Evolutionary conservation across 2,329 filamentous ascomycete species (phyloP), one percentile per base, ranked within the genome.

Genomic region (Drechslerella coelobrocha): DNA sequence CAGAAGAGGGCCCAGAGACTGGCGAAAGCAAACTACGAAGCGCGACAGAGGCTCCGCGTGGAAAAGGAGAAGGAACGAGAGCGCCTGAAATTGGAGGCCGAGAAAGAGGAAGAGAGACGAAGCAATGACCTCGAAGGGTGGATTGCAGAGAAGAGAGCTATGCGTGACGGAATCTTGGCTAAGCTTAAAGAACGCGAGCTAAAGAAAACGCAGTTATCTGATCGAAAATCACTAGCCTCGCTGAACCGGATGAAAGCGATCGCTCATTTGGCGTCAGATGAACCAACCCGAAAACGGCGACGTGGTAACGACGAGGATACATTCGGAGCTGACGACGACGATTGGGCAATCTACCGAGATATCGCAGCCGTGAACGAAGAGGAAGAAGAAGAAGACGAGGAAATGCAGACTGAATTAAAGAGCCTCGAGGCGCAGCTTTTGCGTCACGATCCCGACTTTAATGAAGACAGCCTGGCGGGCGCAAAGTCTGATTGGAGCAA

Each of bases 171-270:
- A 21, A 82, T 96, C 1, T 84, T 89, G 6, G 82, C 91, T 76
- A 91, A 87, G 79, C 95, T 99, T 79, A 97, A 96, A 79, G 93
- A 97, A 75, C 88, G 92, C 56, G 92, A 97, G 76, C 87, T 92
- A 17, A 85, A 97, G 72, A 97, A 96, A 81, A 91, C 92, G 45
- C 94, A 99, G 77, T 85, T 97, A 0, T 92, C 93, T 62, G 97
- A 97, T 80, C 90, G 94, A 77, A 99, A 99, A 79, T 97, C 92
- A 0, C 86, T 97, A 19, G 94, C 94, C 7, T 94, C 90, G 63
- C 93, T 97, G 79, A 95, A 96, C 80, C 90, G 94, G 73, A 99
- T 99, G 94, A 97, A 97, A 81, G 93, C 89, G 54, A 92, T 99
- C 66, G 94, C 94, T 68, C 97, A 96, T 77, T 87, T 99, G 1